Evolutionary conservation across 495 filamentous ascomycete species (phyloP), one percentile per base, ranked within the genome.

Genomic region (Clavariopsis aquatica): DNA sequence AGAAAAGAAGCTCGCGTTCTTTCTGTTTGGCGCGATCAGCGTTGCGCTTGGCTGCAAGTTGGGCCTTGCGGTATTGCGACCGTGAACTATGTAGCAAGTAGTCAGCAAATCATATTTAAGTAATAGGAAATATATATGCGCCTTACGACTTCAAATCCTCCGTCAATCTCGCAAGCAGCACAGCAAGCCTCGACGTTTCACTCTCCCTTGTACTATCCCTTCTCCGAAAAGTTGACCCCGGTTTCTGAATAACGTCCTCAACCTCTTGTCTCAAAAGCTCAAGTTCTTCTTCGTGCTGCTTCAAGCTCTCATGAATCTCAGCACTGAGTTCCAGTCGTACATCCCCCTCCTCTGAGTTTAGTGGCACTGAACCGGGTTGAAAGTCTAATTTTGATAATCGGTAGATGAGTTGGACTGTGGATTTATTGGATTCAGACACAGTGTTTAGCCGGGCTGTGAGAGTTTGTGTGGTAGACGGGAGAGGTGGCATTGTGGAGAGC

Each of bases 251-350:
- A 26, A 70, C 66, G 66, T 89, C 90, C 57, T 86, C 84, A 46
- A 92, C 84, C 56, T 96, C 92, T 64, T 91, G 89, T 24, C 81
- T 81, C 57, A 98, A 68, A 13, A 94, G 74, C 72, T 96, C 93
- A 51, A 96, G 82, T 60, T 96, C 90, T 34, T 92, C 86, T 73
- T 97, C 91, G 51, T 90, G 85, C 57, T 94, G 90, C 70, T 91
- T 89, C 51, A 98, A 77, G 55, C 82, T 81, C 66, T 90, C 84
- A 69, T 91, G 91, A 59, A 97, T 96, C 72, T 94, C 91, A 23
- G 84, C 76, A 52, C 84, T 84, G 9, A 98, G 83, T 72, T 96
- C 94, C n/a, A 87, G 60, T 31, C 88, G 83, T 9, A 85, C 85
- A 70, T 90, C 83, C 52, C 84, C 83, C 12, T 85, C 85, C 62